Percentiles rank a stretch among this genome's conserved stretches.
Evolutionary conservation across 176 grass and related monocot genomes (phyloP).

Genomic region (Pontederia paniculata): DNA sequence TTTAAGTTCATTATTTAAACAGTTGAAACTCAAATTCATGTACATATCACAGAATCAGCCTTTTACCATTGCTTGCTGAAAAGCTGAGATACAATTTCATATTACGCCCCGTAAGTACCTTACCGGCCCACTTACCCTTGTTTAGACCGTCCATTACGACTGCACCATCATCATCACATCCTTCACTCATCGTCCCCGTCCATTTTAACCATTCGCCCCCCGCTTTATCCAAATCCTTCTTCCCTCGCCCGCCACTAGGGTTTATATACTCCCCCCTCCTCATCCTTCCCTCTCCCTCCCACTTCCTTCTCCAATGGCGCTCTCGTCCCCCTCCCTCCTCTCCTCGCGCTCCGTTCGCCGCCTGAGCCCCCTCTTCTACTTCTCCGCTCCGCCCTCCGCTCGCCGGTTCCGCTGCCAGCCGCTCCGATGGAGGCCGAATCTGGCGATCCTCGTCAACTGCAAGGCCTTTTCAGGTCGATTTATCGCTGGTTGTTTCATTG

Average conservation of each 20-base stretch:
- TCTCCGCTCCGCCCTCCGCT: conserved; percentile 13
- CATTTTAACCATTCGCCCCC: background rate
- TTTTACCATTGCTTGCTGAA: too few relatives aligned
- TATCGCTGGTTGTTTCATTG: background rate
- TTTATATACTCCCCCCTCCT: background rate
- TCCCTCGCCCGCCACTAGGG: background rate
- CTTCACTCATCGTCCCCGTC: too few relatives aligned
- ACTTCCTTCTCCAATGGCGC: conserved; percentile 44
- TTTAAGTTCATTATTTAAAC: too few relatives aligned
- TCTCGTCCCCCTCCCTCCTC: conserved; percentile 38
- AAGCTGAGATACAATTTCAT: too few relatives aligned
- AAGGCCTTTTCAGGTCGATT: conserved; percentile 53
- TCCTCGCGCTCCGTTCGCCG: conserved; percentile 42
- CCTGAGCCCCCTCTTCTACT: conserved; percentile 52
- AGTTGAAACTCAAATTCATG: too few relatives aligned
- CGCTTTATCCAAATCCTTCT: background rate
- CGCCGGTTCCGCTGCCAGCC: conserved; percentile 4
- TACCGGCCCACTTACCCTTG: too few relatives aligned
- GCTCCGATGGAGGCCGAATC: conserved; percentile 21
- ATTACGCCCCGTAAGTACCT: too few relatives aligned
- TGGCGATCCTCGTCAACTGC: conserved; percentile 22
- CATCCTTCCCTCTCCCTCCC: too few relatives aligned
- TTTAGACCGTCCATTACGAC: too few relatives aligned
- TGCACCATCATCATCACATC: too few relatives aligned
- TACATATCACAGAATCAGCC: too few relatives aligned